Evolutionary conservation across 257 asterid genomes (phyloP).

Genomic region (Primulina huaijiensis): DNA sequence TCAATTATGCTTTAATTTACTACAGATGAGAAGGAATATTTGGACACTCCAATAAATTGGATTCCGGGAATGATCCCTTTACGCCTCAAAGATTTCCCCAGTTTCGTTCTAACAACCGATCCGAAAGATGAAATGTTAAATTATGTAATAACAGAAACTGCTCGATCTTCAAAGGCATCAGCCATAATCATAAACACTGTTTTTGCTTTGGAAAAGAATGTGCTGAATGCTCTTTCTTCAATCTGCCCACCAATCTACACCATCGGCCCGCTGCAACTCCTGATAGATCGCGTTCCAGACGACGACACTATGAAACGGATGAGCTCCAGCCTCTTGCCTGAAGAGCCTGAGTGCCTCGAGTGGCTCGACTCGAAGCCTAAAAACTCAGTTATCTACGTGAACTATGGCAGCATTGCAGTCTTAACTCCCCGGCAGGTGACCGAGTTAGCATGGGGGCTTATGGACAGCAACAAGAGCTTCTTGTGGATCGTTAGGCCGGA

Average conservation of each 20-base stretch:
- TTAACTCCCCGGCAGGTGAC: conserved; percentile 22
- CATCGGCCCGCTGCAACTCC: conserved; percentile 39
- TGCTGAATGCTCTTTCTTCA: conserved; percentile 26
- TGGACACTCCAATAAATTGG: conserved; percentile 31
- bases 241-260: conserved; percentile 41
- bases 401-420: conserved; percentile 43
- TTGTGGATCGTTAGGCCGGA: conserved; percentile 45
- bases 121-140: conserved; percentile 29
- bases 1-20: too few species aligned
- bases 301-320: conserved; percentile 16
- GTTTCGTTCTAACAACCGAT: conserved; percentile 26
- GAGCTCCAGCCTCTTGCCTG: conserved; percentile 34
- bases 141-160: conserved; percentile 27
- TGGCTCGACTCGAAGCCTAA: conserved; percentile 35
- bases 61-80: conserved; percentile 35
- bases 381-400: conserved; percentile 41
- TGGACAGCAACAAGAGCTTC: conserved; percentile 33
- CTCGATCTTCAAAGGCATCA: conserved; percentile 32
- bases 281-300: conserved; percentile 23
- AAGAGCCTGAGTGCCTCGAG: conserved; percentile 34
- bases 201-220: conserved; percentile 30
- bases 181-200: conserved; percentile 41
- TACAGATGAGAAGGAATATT: conserved; percentile 7
- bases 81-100: conserved; percentile 33
- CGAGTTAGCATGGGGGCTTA: conserved; percentile 48